Evolutionary conservation across 169 alveolate species (phyloP), one percentile per base, ranked within the genome.

Genomic region (Perkinsus chesapeaki): DNA sequence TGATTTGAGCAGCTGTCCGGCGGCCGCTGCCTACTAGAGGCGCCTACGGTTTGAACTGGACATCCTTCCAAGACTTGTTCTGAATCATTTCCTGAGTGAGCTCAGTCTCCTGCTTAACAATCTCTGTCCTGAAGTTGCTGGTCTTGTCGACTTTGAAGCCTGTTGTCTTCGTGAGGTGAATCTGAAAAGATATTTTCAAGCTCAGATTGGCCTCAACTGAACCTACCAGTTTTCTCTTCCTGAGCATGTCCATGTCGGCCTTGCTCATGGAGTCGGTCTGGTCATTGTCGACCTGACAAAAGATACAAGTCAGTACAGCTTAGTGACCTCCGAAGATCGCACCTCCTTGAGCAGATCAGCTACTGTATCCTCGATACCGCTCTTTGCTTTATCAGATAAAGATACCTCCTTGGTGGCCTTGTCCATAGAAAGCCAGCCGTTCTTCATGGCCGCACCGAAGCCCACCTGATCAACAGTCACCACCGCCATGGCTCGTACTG

Each of bases 51-150:
- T 96, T 96, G 96, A 96, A 96, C 92, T 97, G 95, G n/a, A 92
- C 92, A 36, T 95, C 95, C 93, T 96, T 96, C 98, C 99, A 98
- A 39, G 96, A 94, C 34, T 96, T 98, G 60, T 95, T 94, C 90
- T 95, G 95, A 23, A 98, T 93, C 96, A 97, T 94, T 38, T 97
- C 99, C 37, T 96, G 94, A 0, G 98, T 97, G 23, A 98, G 93
- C 72, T 98, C 99, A 3, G 98, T 96, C 93, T 96, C 97, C 31
- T 92, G 94, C 94, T 97, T 97, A 36, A 91, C 95, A 34, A 95
- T 92, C 73, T 94, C 96, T 27, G 95, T 92, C 12, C 92, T 73
- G 94, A 94, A 98, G 60, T 96, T 60, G 82, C 82, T 60, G 31
- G 82, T 60, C 82, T 60, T 60, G 82, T 60, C 82, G 37, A 60